A percentile compares a stretch with the other conserved stretches of the same genome.
Evolutionary conservation across 140 eudicot genomes (phyloP).

Genomic region (Flaveria floridana): DNA sequence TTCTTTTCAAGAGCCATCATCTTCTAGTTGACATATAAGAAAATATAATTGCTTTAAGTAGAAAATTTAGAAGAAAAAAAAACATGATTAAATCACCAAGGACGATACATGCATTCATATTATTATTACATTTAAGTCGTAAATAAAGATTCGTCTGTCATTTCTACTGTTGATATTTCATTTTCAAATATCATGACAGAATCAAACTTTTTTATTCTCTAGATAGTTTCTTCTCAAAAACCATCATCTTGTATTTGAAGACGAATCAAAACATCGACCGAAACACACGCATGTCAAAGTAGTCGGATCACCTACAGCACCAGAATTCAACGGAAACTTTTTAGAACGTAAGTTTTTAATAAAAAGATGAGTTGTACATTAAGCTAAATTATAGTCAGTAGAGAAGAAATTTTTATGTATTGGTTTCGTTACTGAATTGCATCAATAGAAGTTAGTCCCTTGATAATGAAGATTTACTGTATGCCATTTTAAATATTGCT

Average conservation of each 20-base stretch:
- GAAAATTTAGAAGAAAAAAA: background rate
- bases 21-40: conserved; percentile 6
- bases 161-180: conserved; percentile 5
- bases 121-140: background rate
- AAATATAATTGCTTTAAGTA: conserved; percentile 8
- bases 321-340: background rate
- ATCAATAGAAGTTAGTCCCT: too few relatives aligned
- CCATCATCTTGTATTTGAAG: conserved; percentile 3
- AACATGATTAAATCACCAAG: conserved; percentile 13
- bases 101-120: background rate
- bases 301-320: background rate
- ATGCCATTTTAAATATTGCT: too few relatives aligned
- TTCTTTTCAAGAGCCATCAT: conserved; percentile 1
- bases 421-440: too few relatives aligned
- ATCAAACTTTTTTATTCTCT: background rate
- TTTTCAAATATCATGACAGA: conserved; percentile 9
- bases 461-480: too few relatives aligned
- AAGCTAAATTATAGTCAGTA: background rate
- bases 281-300: background rate
- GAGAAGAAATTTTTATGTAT: background rate
- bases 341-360: too few relatives aligned
- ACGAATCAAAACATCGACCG: background rate
- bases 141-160: background rate
- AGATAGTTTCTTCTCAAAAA: background rate
- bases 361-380: background rate